A percentile compares a stretch with the other conserved stretches of the same genome.
Evolutionary conservation across 306 rosid genomes (phyloP).

Genomic region (Chamaecrista fasciculata): DNA sequence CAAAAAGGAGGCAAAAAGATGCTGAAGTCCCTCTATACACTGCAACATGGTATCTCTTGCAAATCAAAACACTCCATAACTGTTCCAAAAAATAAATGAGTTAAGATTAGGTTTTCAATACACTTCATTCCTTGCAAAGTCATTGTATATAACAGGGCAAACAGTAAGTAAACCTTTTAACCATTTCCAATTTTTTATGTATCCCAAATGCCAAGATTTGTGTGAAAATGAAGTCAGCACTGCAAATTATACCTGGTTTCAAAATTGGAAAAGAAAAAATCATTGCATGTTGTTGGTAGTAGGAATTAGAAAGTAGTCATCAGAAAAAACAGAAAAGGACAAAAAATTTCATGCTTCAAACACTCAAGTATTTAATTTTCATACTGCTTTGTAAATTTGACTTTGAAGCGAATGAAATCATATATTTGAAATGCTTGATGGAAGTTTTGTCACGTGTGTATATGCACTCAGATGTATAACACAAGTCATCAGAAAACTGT

Average conservation of each 20-base stretch:
- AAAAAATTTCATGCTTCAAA: not conserved
- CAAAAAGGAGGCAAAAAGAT: conserved; percentile 47
- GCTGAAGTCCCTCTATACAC: conserved; percentile 56
- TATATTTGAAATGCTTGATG: too few species aligned
- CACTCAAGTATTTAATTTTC: too few species aligned
- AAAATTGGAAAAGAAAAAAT: conserved; percentile 5
- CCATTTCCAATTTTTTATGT: conserved; percentile 50
- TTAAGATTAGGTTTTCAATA: conserved; percentile 8
- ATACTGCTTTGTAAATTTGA: too few species aligned
- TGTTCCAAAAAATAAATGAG: conserved; percentile 28
- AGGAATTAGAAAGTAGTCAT: too few species aligned
- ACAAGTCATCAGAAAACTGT: too few species aligned
- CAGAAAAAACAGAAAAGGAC: not conserved
- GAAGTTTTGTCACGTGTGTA: too few species aligned
- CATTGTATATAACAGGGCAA: not conserved
- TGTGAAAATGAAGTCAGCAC: conserved; percentile 24
- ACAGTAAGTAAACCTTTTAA: conserved; percentile 41
- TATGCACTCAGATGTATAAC: too few species aligned
- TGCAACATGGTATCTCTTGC: conserved; percentile 54
- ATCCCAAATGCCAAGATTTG: conserved; percentile 10
- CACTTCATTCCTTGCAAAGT: not conserved
- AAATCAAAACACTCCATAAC: conserved; percentile 60
- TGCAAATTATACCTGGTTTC: conserved; percentile 17
- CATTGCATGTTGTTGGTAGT: too few species aligned
- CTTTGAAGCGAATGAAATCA: too few species aligned